phyloP scores from a whole-genome alignment of 2,329 filamentous ascomycete genomes.

The Alternaria brassicicola region DNA sequence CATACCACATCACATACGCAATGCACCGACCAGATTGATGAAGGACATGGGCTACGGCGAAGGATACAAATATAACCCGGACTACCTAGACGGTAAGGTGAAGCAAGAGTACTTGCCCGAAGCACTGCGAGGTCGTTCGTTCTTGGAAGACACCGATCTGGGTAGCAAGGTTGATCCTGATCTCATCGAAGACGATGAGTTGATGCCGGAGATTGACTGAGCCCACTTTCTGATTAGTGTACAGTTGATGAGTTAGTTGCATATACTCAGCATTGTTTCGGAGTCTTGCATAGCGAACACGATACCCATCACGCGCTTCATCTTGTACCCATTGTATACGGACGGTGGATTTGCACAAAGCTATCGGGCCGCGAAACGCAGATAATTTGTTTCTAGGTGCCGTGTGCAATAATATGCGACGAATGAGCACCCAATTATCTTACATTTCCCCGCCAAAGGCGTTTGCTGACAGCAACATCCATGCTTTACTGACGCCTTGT shows the following conservation, averaged over 20 bases:
- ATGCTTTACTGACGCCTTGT: not conserved
- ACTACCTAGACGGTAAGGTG: conserved; percentile 81
- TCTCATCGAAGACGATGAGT: conserved; percentile 34
- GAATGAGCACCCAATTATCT: not conserved
- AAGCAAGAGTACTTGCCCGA: conserved; percentile 90
- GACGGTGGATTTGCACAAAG: not conserved
- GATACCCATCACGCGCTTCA: conserved; percentile 8
- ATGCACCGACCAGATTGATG: conserved; percentile 92
- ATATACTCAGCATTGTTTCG: not conserved
- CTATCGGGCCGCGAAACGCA: not conserved
- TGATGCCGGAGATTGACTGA: conserved; percentile 34
- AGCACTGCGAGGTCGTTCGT: conserved; percentile 69
- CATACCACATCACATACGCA: conserved; percentile 85
- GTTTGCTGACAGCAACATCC: not conserved
- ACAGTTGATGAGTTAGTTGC: not conserved
- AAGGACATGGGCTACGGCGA: conserved; percentile 88
- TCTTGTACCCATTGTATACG: not conserved
- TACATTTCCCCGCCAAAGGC: not conserved
- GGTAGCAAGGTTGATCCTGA: conserved; percentile 73
- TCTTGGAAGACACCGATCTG: conserved; percentile 80
- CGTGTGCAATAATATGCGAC: not conserved
- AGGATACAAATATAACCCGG: conserved; percentile 96
- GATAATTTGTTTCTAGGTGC: not conserved
- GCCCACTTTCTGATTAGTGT: not conserved
- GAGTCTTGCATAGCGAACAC: not conserved